phyloP scores from a whole-genome alignment of 495 filamentous ascomycete genomes.

The Penicillium pulvis region DNA sequence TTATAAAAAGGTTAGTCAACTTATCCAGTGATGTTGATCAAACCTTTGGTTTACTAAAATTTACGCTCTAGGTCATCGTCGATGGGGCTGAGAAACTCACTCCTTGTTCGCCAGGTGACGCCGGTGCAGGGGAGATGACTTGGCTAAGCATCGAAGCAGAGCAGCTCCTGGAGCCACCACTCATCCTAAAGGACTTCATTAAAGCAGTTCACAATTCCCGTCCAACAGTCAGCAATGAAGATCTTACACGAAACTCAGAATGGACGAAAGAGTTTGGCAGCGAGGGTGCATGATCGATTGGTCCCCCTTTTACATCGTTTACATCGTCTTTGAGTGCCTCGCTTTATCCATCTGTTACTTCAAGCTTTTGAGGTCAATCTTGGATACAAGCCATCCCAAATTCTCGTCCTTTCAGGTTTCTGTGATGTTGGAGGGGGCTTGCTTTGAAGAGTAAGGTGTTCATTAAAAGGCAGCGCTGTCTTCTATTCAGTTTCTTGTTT shows the following conservation, averaged over 20 bases:
- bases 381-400: not conserved
- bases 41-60: not conserved
- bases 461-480: not conserved
- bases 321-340: not conserved
- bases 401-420: not conserved
- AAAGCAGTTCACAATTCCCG: conserved; percentile 84
- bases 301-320: too few relatives aligned
- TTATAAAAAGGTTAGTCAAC: conserved; percentile 78
- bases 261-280: conserved; percentile 98
- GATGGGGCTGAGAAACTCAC: conserved; percentile 79
- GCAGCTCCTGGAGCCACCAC: conserved; percentile 78
- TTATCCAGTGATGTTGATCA: not conserved
- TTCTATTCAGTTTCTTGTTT: conserved; percentile 23
- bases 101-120: conserved; percentile 91
- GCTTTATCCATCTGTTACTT: not conserved
- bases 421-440: not conserved
- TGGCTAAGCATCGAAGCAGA: conserved; percentile 89
- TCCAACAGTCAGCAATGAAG: conserved; percentile 85
- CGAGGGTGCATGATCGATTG: conserved; percentile 64
- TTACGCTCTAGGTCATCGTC: conserved; percentile 58
- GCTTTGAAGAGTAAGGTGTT: conserved; percentile 5
- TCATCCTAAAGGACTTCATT: conserved; percentile 89
- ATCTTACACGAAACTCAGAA: conserved; percentile 80
- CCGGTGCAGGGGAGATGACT: conserved; percentile 83
- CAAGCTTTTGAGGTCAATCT: not conserved